These are phyloP conservation scores for Geoglossum cookeanum DNA, from an alignment of 2,329 filamentous ascomycete species.

Conservation along the genomic window DNA sequence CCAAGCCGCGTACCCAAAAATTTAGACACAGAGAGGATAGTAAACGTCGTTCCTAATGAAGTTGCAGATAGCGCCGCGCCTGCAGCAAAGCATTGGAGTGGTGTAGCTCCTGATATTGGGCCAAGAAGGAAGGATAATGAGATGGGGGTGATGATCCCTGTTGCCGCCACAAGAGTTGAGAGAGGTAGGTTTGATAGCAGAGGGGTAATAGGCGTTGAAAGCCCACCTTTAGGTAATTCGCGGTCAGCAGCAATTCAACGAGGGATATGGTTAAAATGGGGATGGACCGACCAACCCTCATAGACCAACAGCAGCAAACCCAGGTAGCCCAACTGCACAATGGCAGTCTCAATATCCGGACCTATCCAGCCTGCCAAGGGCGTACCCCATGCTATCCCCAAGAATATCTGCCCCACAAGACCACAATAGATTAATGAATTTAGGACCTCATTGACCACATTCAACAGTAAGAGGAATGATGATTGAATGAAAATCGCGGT, in stretches of 20 bases:
- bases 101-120: slow-evolving; percentile 28
- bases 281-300: slow-evolving; percentile 22
- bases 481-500: no score
- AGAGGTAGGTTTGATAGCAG: slow-evolving; percentile 41
- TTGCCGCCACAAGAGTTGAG: slow-evolving; percentile 42
- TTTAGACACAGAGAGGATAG: slow-evolving; percentile 41
- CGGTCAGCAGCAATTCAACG: no score
- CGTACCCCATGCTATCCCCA: no score
- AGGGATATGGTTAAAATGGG: no score
- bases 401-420: no score
- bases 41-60: slow-evolving; percentile 52
- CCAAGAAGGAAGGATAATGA: slow-evolving; percentile 43
- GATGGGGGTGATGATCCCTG: slow-evolving; percentile 45
- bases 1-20: slow-evolving; percentile 35
- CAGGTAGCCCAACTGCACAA: slow-evolving; percentile 51
- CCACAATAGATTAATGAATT: no score
- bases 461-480: no score
- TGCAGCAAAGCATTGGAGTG: slow-evolving; percentile 48
- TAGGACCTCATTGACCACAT: no score
- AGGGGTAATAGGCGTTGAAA: slow-evolving; percentile 33
- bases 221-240: slow-evolving; percentile 26
- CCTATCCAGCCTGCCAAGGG: slow-evolving; percentile 31
- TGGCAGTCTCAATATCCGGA: slow-evolving; percentile 28
- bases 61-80: slow-evolving; percentile 59
- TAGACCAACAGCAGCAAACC: slow-evolving; percentile 55